These are phyloP conservation scores for Ganoderma meredithae DNA, from an alignment of 1,284 basidiomycete genomes.

Conservation along the genomic window DNA sequence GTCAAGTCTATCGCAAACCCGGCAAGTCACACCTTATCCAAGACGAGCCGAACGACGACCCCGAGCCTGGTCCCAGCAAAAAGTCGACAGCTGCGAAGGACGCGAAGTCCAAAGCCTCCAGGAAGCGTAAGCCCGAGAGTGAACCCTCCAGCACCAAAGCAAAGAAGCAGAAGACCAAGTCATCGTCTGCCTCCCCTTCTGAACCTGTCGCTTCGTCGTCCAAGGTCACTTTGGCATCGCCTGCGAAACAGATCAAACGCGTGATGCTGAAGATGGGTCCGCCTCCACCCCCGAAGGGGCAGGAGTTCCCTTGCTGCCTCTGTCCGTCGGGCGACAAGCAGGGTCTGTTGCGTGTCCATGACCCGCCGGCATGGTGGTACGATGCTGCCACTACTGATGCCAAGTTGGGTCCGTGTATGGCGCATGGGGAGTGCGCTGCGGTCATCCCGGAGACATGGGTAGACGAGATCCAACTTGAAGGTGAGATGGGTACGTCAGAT, in stretches of 20 bases:
- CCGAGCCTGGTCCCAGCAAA: slow-evolving; percentile 7
- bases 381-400: slow-evolving; percentile 43
- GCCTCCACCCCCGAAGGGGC: slow-evolving; percentile 63
- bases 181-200: slow-evolving; percentile 14
- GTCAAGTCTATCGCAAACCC: slow-evolving; percentile 30
- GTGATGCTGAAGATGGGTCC: slow-evolving; percentile 61
- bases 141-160: slow-evolving; percentile 23
- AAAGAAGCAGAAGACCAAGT: slow-evolving; percentile 46
- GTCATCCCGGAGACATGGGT: slow-evolving; percentile 89
- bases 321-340: slow-evolving; percentile 69
- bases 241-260: slow-evolving; percentile 52
- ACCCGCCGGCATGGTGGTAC: slow-evolving; percentile 63
- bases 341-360: slow-evolving; percentile 74
- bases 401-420: slow-evolving; percentile 61
- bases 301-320: slow-evolving; percentile 80
- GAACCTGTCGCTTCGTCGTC: slow-evolving; percentile 30
- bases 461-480: slow-evolving; percentile 61
- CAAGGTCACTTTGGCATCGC: slow-evolving; percentile 19
- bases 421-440: slow-evolving; percentile 80
- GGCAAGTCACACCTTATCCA: slow-evolving; percentile 19
- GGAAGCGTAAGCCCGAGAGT: slow-evolving; percentile 50
- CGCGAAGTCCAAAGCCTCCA: slow-evolving; percentile 31
- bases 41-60: slow-evolving; percentile 6
- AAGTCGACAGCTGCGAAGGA: slow-evolving; percentile 12
- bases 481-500: slow-evolving; percentile 29